phyloP scores from a whole-genome alignment of 768 basidiomycete species.

The Suillus discolor region DNA sequence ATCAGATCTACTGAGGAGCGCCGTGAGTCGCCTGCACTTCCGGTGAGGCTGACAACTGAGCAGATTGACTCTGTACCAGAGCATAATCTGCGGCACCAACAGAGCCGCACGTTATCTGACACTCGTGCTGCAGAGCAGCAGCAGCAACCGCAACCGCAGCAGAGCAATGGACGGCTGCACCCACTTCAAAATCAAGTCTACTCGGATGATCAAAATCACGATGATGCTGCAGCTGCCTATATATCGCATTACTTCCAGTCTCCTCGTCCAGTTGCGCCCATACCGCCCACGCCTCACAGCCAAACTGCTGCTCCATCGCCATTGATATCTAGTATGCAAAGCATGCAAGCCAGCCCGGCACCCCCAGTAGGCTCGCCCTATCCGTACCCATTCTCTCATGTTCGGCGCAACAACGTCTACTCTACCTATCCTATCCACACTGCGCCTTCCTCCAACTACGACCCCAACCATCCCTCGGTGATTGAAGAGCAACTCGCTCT shows the following conservation, averaged over 20 bases:
- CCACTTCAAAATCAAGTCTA: slow-evolving; percentile 43
- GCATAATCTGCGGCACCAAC: slow-evolving; percentile 21
- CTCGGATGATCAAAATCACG: slow-evolving; percentile 63
- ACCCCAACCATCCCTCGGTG: slow-evolving; percentile 45
- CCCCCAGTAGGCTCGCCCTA: slow-evolving; percentile 74
- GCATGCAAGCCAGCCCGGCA: slow-evolving; percentile 54
- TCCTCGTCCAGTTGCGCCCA: slow-evolving; percentile 70
- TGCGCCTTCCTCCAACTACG: slow-evolving; percentile 42
- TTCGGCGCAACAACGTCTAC: slow-evolving; percentile 55
- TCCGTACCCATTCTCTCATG: slow-evolving; percentile 76
- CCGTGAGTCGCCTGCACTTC: slow-evolving; percentile 28
- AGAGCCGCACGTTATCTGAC: slow-evolving; percentile 22
- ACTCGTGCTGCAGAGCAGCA: slow-evolving; percentile 24
- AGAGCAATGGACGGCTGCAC: slow-evolving; percentile 37
- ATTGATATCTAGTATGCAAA: slow-evolving; percentile 53
- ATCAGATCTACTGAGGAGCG: slow-evolving; percentile 26
- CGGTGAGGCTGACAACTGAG: slow-evolving; percentile 19
- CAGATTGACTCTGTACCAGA: slow-evolving; percentile 18
- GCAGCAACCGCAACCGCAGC: slow-evolving; percentile 6
- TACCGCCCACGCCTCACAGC: slow-evolving; percentile 79
- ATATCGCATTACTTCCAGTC: slow-evolving; percentile 60
- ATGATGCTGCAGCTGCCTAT: slow-evolving; percentile 62
- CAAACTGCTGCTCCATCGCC: slow-evolving; percentile 77
- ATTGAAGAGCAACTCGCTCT: slow-evolving; percentile 72
- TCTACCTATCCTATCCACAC: slow-evolving; percentile 41